A percentile compares a stretch with the other conserved stretches of the same genome.
Evolutionary conservation across 352 stramenopile genomes (phyloP).

Genomic region (Phytophthora multivora): DNA sequence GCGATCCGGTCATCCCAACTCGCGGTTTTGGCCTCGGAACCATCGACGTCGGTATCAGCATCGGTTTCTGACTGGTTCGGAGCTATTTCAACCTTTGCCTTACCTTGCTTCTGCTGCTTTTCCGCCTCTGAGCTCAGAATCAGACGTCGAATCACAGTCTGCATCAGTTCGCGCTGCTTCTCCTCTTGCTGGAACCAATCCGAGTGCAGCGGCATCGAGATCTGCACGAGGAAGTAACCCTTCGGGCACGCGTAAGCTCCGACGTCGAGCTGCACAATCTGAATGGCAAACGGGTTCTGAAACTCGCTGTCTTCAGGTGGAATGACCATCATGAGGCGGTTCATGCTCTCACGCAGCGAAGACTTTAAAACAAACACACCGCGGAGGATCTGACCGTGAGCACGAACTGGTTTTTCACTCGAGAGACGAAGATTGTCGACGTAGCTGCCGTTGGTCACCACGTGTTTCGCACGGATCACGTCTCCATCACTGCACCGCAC

Average conservation of each 20-base stretch:
- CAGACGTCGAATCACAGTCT: slow-evolving; percentile 37
- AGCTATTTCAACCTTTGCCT: background rate
- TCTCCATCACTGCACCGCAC: slow-evolving; percentile 49
- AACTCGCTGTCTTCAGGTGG: slow-evolving; percentile 59
- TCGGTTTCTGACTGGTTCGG: background rate
- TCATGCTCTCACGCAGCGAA: slow-evolving; percentile 48
- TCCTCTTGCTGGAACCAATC: slow-evolving; percentile 46
- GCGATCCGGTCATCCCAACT: slow-evolving; percentile 39
- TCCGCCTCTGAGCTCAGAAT: slow-evolving; percentile 30
- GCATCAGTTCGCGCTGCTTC: slow-evolving; percentile 45
- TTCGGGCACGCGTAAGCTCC: slow-evolving; percentile 68
- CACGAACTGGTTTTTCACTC: slow-evolving; percentile 1
- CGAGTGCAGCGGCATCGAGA: slow-evolving; percentile 56
- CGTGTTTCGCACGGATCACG: slow-evolving; percentile 49
- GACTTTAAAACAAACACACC: slow-evolving; percentile 59
- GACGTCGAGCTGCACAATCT: slow-evolving; percentile 74
- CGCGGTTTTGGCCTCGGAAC: background rate
- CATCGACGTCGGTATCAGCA: background rate
- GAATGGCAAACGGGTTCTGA: slow-evolving; percentile 65
- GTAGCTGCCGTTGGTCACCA: slow-evolving; percentile 71
- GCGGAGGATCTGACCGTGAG: slow-evolving; percentile 52
- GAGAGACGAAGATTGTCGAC: slow-evolving; percentile 30
- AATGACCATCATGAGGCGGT: slow-evolving; percentile 68
- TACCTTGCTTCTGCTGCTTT: slow-evolving; percentile 11
- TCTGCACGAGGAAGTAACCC: slow-evolving; percentile 63